Evolutionary conservation across 2,329 filamentous ascomycete genomes (phyloP).

Genomic region (Cercospora zeae-maydis): DNA sequence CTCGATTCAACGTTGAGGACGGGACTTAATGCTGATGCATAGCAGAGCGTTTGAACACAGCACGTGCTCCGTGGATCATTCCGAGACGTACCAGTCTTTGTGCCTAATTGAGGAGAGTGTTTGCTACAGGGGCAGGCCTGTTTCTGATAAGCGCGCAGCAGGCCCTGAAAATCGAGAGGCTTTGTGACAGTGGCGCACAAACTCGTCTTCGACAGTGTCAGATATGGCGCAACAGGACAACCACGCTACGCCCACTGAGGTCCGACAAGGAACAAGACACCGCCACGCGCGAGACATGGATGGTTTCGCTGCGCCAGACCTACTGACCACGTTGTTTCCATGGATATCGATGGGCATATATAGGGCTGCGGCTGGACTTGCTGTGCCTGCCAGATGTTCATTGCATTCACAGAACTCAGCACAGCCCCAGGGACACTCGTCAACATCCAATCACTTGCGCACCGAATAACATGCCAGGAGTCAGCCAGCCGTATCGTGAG

Average conservation of each 20-base stretch:
- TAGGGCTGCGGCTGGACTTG: neutral
- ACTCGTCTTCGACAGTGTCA: neutral
- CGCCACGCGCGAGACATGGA: neutral
- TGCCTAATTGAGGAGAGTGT: neutral
- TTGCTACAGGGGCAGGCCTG: neutral
- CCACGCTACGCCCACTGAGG: neutral
- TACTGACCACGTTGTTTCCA: neutral
- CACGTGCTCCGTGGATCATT: neutral
- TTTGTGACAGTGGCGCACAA: neutral
- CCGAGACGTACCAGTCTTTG: neutral
- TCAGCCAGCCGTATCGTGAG: neutral
- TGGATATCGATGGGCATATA: no score
- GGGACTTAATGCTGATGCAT: neutral
- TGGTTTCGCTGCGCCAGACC: neutral
- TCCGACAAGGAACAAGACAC: neutral
- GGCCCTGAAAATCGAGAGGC: neutral
- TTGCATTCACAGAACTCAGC: neutral
- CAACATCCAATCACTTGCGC: no score
- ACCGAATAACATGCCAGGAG: no score
- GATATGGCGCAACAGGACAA: neutral
- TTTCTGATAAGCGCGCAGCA: neutral
- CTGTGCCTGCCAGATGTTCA: neutral
- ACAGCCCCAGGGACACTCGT: no score
- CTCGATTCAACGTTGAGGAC: neutral
- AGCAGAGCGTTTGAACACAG: neutral